Evolutionary conservation across 768 basidiomycete species (phyloP), one percentile per base, ranked within the genome.

Genomic region (Rossbeevera mucosa): DNA sequence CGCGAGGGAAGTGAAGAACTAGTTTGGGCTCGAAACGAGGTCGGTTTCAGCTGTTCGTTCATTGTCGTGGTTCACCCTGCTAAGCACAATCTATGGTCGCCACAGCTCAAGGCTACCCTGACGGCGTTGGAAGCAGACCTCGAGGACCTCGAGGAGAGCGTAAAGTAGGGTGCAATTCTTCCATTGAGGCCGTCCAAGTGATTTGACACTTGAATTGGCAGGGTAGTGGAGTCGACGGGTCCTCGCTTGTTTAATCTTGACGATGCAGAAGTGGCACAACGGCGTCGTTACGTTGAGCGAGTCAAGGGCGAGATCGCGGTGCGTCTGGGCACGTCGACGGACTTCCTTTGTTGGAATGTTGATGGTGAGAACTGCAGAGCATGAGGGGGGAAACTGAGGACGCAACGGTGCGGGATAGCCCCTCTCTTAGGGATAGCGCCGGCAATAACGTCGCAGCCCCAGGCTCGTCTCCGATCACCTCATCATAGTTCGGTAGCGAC

Each of bases 121-220:
- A 78, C 82, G 1, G 72, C 85, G 2, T 72, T 97, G 24, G 90
- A 94, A 64, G 86, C 87, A 0, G 94, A 97, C 71, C 66, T 95
- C 21, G 91, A 93, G 54, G 93, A 93, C 65, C 72, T 98, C n/a
- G 94, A 96, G 46, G 91, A 92, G 64, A 93, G 91, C 62, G 94
- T 98, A 41, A 85, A 82, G 90, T 91, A 67, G 57, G 80, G 65
- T 1, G 46, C 50, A 21, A 33, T n/a, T 24, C 24, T 4, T 45
- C 38, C 29, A 29, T 28, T 2, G 46, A 25, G 24, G 24, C 16
- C 28, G 29, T 30, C n/a, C 14, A 21, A 29, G 13, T 47, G 14
- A 50, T 21, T 21, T 54, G 45, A 54, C 47, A 5, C 36, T 52
- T 54, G 53, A 36, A 51, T 51, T 47, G 50, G 31, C 61, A 93